phyloP scores from a whole-genome alignment of 306 rosid genomes.

The Prunus armeniaca region DNA sequence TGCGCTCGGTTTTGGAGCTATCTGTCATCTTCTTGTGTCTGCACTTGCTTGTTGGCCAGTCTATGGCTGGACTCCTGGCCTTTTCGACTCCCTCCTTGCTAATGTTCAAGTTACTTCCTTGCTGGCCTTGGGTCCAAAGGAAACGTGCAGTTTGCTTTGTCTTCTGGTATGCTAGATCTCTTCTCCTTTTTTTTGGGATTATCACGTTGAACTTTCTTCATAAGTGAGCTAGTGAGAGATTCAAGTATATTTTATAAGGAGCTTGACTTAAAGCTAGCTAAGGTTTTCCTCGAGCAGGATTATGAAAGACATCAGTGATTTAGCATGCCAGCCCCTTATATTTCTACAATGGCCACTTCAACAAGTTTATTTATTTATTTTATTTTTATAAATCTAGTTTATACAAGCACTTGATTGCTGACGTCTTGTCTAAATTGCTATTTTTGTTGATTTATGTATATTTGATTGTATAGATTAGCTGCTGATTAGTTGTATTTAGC shows the following conservation, averaged over 20 bases:
- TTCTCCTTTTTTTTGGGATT: neutral
- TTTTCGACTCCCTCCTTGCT: slow-evolving; percentile 79
- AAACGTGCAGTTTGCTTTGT: slow-evolving; percentile 92
- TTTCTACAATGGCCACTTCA: neutral
- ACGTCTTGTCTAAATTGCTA: neutral
- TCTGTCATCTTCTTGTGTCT: slow-evolving; percentile 82
- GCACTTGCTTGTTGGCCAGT: slow-evolving; percentile 96
- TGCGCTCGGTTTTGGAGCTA: slow-evolving; percentile 93
- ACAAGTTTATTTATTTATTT: neutral
- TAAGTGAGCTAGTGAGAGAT: neutral
- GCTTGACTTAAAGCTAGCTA: neutral
- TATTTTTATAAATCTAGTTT: neutral
- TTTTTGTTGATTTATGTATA: too few species aligned
- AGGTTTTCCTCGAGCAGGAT: neutral
- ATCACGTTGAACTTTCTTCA: neutral
- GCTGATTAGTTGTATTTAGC: too few species aligned
- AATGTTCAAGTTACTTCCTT: slow-evolving; percentile 68
- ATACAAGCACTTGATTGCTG: neutral
- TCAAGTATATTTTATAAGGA: neutral
- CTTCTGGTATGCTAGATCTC: slow-evolving; percentile 67
- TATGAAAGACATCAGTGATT: neutral
- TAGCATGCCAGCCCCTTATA: slow-evolving; percentile 2
- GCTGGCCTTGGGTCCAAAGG: slow-evolving; percentile 90
- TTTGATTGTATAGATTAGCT: too few species aligned
- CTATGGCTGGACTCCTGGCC: slow-evolving; percentile 94